phyloP scores from a whole-genome alignment of 768 basidiomycete species.

The Boletus rubescentipes region DNA sequence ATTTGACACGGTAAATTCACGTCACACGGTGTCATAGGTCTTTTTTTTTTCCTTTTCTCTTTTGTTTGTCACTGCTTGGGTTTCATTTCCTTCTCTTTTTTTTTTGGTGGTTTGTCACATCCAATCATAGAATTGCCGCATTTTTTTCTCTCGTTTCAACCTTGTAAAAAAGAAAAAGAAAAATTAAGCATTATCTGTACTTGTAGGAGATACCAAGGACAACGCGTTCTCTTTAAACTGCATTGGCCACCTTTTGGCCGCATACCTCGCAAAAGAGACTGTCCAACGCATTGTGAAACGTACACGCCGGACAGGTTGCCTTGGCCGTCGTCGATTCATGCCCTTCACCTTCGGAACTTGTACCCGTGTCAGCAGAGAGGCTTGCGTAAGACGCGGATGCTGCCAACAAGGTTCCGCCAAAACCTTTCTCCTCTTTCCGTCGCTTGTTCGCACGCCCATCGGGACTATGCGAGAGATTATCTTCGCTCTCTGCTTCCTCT shows the following conservation, averaged over 20 bases:
- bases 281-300: conserved; percentile 51
- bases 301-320: conserved; percentile 57
- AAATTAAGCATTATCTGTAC: conserved; percentile 38
- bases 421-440: conserved; percentile 61
- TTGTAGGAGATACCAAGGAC: conserved; percentile 32
- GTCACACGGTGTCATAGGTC: conserved; percentile 28
- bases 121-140: conserved; percentile 35
- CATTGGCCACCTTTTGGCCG: conserved; percentile 35
- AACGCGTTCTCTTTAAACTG: conserved; percentile 11
- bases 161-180: conserved; percentile 23
- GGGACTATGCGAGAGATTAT: conserved; percentile 52
- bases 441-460: conserved; percentile 41
- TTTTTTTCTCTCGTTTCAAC: too few relatives aligned
- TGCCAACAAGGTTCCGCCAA: conserved; percentile 71
- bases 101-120: conserved; percentile 29
- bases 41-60: conserved; percentile 24
- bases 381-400: conserved; percentile 34
- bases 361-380: conserved; percentile 31
- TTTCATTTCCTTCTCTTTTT: conserved; percentile 10
- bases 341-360: conserved; percentile 35
- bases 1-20: background rate
- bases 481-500: conserved; percentile 60
- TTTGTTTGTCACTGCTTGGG: conserved; percentile 23
- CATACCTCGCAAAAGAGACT: conserved; percentile 48
- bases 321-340: conserved; percentile 35